These are phyloP conservation scores for Phaeotremella fagi DNA, from an alignment of 768 basidiomycete species.

Conservation along the genomic window DNA sequence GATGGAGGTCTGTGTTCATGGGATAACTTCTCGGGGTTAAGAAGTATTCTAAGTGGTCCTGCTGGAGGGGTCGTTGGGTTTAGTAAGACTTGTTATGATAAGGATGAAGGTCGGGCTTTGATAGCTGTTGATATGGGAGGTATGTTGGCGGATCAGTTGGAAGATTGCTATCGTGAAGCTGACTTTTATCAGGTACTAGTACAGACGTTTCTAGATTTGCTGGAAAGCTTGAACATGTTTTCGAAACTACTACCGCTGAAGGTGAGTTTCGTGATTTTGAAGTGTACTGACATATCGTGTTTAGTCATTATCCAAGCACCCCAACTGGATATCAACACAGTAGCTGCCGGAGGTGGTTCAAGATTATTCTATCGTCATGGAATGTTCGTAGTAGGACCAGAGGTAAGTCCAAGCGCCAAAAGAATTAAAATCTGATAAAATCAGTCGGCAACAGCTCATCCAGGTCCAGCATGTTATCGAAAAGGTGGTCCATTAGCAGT, in stretches of 20 bases:
- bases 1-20: constrained; percentile 55
- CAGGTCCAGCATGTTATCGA: constrained; percentile 64
- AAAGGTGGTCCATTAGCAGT: constrained; percentile 74
- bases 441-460: constrained; percentile 83
- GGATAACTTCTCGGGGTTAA: constrained; percentile 82
- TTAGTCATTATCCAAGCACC: constrained; percentile 51
- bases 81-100: constrained; percentile 84
- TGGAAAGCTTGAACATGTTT: constrained; percentile 80
- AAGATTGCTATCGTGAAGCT: not conserved
- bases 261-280: constrained; percentile 2
- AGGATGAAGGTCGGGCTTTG: constrained; percentile 65
- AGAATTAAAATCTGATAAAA: not conserved
- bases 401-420: constrained; percentile 40
- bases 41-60: constrained; percentile 80
- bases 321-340: constrained; percentile 44
- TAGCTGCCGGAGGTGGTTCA: constrained; percentile 78
- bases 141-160: not conserved
- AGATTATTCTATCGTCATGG: constrained; percentile 85
- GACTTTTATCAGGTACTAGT: constrained; percentile 60
- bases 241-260: constrained; percentile 38
- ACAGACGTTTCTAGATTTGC: constrained; percentile 93
- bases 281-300: not conserved
- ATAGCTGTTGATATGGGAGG: constrained; percentile 63
- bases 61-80: constrained; percentile 96
- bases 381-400: constrained; percentile 82